Base-by-base conservation (phyloP, 2,329 filamentous ascomycete species). In the Daldinia sp. region DNA sequence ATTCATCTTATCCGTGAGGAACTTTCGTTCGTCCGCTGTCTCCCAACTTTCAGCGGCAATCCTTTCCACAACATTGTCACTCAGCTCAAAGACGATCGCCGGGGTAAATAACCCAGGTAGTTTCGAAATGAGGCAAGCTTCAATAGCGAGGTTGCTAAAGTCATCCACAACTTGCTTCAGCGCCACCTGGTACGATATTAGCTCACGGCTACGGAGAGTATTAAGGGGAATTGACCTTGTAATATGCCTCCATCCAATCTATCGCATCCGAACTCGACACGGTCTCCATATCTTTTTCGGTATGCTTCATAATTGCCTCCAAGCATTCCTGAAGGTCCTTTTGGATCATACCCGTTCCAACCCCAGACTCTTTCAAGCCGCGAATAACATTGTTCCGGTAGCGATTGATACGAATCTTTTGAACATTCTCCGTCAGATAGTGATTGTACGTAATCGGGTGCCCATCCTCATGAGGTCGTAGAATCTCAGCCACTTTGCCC, bases 401-500 rank as follows among this genome's bases (percentile, higher is more conserved):
- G 13, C 30, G 60, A 9, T 10, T 30, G 5, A 17, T 49, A 2
- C 72, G 72, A 15, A 69, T 69, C 25, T 74, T 72, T 49, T 77
- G 73, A 1, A 80, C 66, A 1, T 63, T 76, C 6, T 78, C 73
- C 0, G 73, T 76, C 2, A 80, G 65, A 39, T 76, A 71, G 45
- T 76, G 71, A 53, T 80, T 77, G 58, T 80, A 80, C 0, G 78
- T 80, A 32, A 80, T 79, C 0, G 78, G 76, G 54, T 80, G 78
- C 0, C 68, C 60, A 1, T 66, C 58, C 3, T 63, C 29, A 48
- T 76, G 71, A 2, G 71, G 70, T 8, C 41, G 52, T 7, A 77
- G 19, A 1, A 78, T 49, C 52, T 76, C 73, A 4, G 57, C 41
- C 1, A 72, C 50, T 61, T 77, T 76, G 19, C 13, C 39, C 0